Evolutionary conservation across 2,329 filamentous ascomycete genomes (phyloP).

Genomic region (Xylaria sp.): DNA sequence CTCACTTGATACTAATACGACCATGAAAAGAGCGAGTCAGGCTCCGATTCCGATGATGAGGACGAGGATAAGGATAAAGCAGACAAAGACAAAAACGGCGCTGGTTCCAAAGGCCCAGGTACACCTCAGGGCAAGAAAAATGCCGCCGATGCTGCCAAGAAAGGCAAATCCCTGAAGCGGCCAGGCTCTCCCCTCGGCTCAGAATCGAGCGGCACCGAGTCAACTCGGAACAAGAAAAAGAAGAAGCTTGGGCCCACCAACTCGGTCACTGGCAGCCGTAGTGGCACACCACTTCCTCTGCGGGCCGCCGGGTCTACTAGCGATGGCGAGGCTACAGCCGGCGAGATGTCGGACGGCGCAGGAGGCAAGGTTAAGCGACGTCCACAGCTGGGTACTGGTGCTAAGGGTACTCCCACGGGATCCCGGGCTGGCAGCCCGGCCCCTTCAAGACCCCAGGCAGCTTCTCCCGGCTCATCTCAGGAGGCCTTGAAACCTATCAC

Average conservation of each 20-base stretch:
- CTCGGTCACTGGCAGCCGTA: conserved; percentile 58
- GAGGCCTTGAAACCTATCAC: conserved; percentile 47
- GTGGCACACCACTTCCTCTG: conserved; percentile 59
- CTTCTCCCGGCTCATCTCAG: conserved; percentile 39
- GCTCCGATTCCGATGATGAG: conserved; percentile 52
- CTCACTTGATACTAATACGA: conserved; percentile 31
- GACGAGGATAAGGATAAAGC: conserved; percentile 51
- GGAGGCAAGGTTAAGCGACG: conserved; percentile 55
- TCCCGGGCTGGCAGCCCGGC: conserved; percentile 68
- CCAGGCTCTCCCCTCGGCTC: conserved; percentile 85
- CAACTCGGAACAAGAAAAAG: conserved; percentile 78
- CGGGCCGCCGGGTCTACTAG: conserved; percentile 67
- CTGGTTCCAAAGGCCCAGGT: conserved; percentile 71
- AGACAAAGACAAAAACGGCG: conserved; percentile 50
- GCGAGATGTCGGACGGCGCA: conserved; percentile 67
- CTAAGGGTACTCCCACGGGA: conserved; percentile 59
- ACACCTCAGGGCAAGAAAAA: conserved; percentile 58
- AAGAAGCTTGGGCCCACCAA: conserved; percentile 47
- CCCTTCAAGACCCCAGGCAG: conserved; percentile 44
- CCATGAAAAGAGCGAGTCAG: conserved; percentile 39
- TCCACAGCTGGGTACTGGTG: conserved; percentile 49
- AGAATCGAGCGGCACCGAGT: conserved; percentile 91
- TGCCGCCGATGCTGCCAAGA: conserved; percentile 55
- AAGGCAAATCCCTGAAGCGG: conserved; percentile 74
- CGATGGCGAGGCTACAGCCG: conserved; percentile 74